Percentiles rank a stretch among this genome's conserved stretches.
These are phyloP conservation scores for Scheffersomyces illinoinensis DNA, from an alignment of 1,139 yeast species.

Conservation along the genomic window DNA sequence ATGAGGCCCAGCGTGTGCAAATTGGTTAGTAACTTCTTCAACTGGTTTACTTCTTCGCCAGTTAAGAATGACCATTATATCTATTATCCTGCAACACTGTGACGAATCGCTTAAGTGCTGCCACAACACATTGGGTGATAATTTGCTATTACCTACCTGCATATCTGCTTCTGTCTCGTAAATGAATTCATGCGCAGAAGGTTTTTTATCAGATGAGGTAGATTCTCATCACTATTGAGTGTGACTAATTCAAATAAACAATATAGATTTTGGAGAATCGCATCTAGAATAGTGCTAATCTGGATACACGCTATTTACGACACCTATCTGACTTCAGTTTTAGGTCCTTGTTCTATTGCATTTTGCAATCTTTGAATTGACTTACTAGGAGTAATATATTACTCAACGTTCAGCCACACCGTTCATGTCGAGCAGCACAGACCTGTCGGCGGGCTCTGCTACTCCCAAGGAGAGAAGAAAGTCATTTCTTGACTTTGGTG, in stretches of 20 bases:
- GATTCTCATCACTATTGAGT: not conserved
- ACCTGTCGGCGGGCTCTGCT: not conserved
- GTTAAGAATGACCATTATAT: not conserved
- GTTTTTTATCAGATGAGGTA: not conserved
- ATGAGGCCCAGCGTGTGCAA: not conserved
- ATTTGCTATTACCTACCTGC: not conserved
- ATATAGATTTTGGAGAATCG: not conserved
- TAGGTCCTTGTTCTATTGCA: not conserved
- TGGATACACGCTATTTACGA: not conserved
- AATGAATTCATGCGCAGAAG: not conserved
- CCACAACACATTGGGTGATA: not conserved
- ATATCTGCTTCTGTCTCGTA: not conserved
- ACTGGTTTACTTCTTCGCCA: not conserved
- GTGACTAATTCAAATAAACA: not conserved
- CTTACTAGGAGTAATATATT: not conserved
- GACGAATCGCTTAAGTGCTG: not conserved
- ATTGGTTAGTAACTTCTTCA: not conserved
- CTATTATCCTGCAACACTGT: not conserved
- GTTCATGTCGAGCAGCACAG: not conserved
- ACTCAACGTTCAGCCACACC: not conserved
- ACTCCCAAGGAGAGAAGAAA: slow-evolving; percentile 7
- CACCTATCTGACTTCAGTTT: not conserved
- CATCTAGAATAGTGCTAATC: not conserved
- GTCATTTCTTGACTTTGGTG: slow-evolving; percentile 29
- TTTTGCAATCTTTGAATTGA: not conserved